Conservation (phyloP, 345 rosid genomes). For the Boechera stricta region DNA sequence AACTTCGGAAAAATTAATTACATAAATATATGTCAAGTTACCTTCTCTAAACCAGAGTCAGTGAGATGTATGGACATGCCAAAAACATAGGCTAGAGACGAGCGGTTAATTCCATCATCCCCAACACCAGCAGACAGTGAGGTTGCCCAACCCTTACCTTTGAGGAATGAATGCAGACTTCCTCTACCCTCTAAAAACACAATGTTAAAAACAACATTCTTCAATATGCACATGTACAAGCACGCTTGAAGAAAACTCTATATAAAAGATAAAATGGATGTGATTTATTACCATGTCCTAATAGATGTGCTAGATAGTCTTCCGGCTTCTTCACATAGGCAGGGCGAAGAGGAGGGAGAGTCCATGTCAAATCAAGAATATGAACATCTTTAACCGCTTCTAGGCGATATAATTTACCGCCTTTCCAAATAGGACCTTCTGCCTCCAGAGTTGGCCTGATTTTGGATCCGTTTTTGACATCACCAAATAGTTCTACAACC, state of each 20-base stretch:
- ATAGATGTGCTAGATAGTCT: constrained; percentile 91
- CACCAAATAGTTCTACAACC: constrained; percentile 79
- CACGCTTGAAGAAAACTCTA: constrained; percentile 5
- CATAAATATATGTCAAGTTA: constrained; percentile 27
- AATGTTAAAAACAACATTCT: constrained; percentile 31
- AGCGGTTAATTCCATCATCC: constrained; percentile 87
- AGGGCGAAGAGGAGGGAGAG: constrained; percentile 85
- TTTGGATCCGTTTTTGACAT: constrained; percentile 69
- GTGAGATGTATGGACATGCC: constrained; percentile 87
- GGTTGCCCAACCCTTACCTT: constrained; percentile 85
- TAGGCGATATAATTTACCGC: constrained; percentile 78
- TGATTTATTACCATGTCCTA: constrained; percentile 81
- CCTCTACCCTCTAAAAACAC: constrained; percentile 91
- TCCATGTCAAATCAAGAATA: constrained; percentile 85
- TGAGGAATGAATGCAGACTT: constrained; percentile 84
- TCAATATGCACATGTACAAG: constrained; percentile 26
- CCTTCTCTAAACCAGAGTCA: constrained; percentile 92
- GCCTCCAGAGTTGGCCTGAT: constrained; percentile 59
- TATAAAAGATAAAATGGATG: constrained; percentile 13
- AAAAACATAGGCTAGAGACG: constrained; percentile 86
- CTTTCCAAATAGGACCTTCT: constrained; percentile 79
- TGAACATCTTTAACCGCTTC: constrained; percentile 93
- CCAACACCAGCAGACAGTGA: constrained; percentile 93
- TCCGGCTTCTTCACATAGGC: constrained; percentile 92
- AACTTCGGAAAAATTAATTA: not conserved